Evolutionary conservation across 2,329 filamentous ascomycete genomes (phyloP).

Genomic region (Trichoderma lentiforme): DNA sequence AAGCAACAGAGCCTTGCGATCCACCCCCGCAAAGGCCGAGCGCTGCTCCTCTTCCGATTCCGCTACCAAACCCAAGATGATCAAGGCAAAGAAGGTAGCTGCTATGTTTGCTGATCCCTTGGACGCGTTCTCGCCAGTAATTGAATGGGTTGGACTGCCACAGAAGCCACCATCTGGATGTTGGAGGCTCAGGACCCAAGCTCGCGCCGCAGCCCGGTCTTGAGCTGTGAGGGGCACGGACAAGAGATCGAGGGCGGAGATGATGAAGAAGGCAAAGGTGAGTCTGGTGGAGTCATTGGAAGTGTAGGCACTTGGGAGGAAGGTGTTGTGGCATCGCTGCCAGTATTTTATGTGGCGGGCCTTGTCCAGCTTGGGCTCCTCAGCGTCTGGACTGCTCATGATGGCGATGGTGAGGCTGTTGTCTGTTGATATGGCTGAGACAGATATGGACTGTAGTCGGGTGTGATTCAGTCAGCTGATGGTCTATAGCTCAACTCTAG

Average conservation of each 20-base stretch:
- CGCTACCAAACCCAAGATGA: constrained; percentile 59
- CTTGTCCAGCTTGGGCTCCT: constrained; percentile 46
- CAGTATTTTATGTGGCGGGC: constrained; percentile 84
- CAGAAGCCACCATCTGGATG: constrained; percentile 85
- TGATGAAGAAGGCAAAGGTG: constrained; percentile 82
- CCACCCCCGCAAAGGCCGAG: constrained; percentile 59
- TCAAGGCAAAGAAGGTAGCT: constrained; percentile 84
- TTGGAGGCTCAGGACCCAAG: constrained; percentile 85
- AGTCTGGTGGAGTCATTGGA: constrained; percentile 88
- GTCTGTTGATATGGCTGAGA: neutral
- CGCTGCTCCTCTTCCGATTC: constrained; percentile 38
- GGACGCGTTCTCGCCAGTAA: constrained; percentile 41
- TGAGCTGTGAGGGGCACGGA: constrained; percentile 52
- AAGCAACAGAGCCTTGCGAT: constrained; percentile 61
- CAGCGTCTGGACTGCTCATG: constrained; percentile 2
- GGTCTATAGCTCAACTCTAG: neutral
- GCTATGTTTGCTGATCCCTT: constrained; percentile 66
- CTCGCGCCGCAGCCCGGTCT: constrained; percentile 47
- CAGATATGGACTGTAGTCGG: no score
- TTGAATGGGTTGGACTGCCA: constrained; percentile 68
- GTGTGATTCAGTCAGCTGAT: neutral
- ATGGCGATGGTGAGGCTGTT: neutral
- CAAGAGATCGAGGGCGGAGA: constrained; percentile 81
- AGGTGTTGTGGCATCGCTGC: constrained; percentile 78
- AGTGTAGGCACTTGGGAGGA: constrained; percentile 80